Percentiles rank a stretch among this genome's conserved stretches.
Conservation (phyloP, 106 monocot genomes). For the Vanilla planifolia region DNA sequence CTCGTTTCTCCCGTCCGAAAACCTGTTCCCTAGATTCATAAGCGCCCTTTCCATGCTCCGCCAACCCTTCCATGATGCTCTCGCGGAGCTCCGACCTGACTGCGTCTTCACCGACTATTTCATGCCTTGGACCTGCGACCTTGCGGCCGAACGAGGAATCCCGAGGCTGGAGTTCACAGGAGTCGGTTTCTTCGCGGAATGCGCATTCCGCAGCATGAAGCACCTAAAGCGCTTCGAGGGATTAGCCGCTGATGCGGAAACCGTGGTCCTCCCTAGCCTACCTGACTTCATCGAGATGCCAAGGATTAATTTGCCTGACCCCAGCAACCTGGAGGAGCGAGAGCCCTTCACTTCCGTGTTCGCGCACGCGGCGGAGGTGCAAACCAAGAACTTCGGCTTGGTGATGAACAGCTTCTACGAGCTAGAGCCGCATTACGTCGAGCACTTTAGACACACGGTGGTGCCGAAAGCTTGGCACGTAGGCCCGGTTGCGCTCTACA, state of each 20-base stretch:
- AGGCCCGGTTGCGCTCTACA: slow-evolving; percentile 1
- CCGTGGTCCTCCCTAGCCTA: slow-evolving; percentile 2
- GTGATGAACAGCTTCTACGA: slow-evolving; percentile 17
- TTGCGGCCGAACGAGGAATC: slow-evolving; percentile 10
- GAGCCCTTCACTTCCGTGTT: neutral
- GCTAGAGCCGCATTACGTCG: slow-evolving; percentile 18
- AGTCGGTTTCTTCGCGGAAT: slow-evolving; percentile 8
- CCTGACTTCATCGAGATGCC: slow-evolving; percentile 4
- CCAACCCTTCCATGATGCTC: neutral
- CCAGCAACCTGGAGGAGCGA: neutral
- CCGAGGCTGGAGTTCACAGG: slow-evolving; percentile 17
- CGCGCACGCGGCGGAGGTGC: neutral
- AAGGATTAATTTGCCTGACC: neutral
- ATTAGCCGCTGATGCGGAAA: neutral
- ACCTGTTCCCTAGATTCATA: neutral
- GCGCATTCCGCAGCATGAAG: slow-evolving; percentile 4
- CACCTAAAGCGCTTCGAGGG: neutral
- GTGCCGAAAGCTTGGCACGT: neutral
- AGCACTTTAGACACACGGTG: neutral
- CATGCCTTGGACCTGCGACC: slow-evolving; percentile 8
- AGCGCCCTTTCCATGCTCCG: neutral
- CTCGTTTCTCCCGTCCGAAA: neutral
- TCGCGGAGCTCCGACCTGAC: neutral
- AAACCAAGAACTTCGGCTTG: slow-evolving; percentile 10
- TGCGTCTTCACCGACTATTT: neutral